Base-by-base conservation (phyloP, 305 asterid species). In the Fraxinus xanthoxyloides region DNA sequence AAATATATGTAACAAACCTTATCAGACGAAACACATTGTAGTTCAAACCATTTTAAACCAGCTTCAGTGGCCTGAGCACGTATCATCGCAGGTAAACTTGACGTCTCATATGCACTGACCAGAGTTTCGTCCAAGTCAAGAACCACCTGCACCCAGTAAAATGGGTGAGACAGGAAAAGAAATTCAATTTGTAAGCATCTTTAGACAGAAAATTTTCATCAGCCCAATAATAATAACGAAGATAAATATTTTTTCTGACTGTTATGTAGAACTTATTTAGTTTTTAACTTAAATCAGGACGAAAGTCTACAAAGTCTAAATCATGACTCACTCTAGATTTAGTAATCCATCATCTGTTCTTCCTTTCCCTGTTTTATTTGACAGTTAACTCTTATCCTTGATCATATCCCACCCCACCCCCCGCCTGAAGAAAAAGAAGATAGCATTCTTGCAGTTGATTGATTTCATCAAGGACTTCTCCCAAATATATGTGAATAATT, bases 111-210 rank as follows among this genome's bases (percentile, higher is more conserved):
- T 51, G 97, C 93, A 88, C 95, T 91, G 21, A 92, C 87, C 79
- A 91, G 89, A 81, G 97, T 92, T 87, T 92, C 97, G 87, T 92
- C 95, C 89, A 92, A 88, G 85, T 92, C 95, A 82, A 92, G 95
- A 88, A 92, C 97, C 80, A 91, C 95, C 97, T 92, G 84, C 74
- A 82, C 38, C 48, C 79, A 72, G 73, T 77, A 82, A 75, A 56
- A 82, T 61, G 84, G 72, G 75, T 23, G 72, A 48, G 74, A 76
- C 19, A 30, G 31, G 13, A 26, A 80, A 54, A 76, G 13, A 46
- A 81, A 72, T 30, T 81, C 15, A 72, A 63, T 75, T 32, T 19
- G 28, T 75, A 73, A 76, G 51, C 32, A 30, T 72, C 67, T 56
- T 75, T 61, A 35, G 51, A 31, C 59, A 61, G 48, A 80, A 65